Evolutionary conservation across 106 monocot genomes (phyloP).

Genomic region (Agapanthus africanus): DNA sequence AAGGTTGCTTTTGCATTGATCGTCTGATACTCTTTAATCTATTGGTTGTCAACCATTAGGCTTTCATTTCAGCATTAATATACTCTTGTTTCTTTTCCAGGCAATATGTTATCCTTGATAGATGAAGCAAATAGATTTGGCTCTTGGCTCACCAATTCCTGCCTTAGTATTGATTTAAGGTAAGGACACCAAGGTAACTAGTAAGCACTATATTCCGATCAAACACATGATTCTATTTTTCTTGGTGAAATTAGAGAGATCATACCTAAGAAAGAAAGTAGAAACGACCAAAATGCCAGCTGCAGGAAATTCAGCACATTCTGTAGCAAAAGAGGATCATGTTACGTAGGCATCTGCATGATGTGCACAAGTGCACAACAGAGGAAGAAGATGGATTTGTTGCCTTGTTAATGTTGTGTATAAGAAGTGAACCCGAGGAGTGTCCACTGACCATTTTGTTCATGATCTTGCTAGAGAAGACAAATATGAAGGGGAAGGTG

Average conservation of each 20-base stretch:
- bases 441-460: slow-evolving; percentile 12
- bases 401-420: slow-evolving; percentile 12
- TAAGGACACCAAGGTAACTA: not conserved
- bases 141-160: slow-evolving; percentile 57
- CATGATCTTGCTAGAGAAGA: not conserved
- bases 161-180: slow-evolving; percentile 6
- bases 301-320: slow-evolving; percentile 22
- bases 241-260: not conserved
- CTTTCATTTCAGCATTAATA: too few relatives aligned
- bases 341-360: not conserved
- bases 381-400: not conserved
- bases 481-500: slow-evolving; percentile 16
- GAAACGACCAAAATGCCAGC: slow-evolving; percentile 17
- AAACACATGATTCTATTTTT: not conserved
- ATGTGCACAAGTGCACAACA: not conserved
- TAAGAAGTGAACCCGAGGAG: slow-evolving; percentile 2
- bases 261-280: slow-evolving; percentile 35
- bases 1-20: too few relatives aligned
- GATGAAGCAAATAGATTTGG: slow-evolving; percentile 50
- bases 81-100: slow-evolving; percentile 35
- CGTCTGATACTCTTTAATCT: too few relatives aligned
- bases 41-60: too few relatives aligned
- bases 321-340: slow-evolving; percentile 14
- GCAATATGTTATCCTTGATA: slow-evolving; percentile 41
- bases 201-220: not conserved